Evolutionary conservation across 2,329 filamentous ascomycete species (phyloP).

Genomic region (Polytolypa hystricis): DNA sequence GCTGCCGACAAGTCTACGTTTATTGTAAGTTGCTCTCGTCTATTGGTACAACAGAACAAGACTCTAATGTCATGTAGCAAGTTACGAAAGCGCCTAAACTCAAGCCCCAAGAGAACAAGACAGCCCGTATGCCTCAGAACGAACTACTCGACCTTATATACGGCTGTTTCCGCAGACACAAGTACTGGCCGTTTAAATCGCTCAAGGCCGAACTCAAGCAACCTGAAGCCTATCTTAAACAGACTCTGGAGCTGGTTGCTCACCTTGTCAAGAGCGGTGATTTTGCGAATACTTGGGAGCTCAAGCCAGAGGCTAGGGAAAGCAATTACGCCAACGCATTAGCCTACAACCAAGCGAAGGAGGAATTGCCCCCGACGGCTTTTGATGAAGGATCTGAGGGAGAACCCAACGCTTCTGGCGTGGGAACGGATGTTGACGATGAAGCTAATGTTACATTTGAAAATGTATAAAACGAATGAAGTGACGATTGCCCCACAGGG

Average conservation of each 20-base stretch:
- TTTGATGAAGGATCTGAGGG: constrained; percentile 43
- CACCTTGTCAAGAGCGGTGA: constrained; percentile 70
- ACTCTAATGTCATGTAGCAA: constrained; percentile 22
- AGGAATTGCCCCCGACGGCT: constrained; percentile 38
- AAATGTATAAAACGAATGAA: constrained; percentile 58
- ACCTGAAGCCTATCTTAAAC: constrained; percentile 85
- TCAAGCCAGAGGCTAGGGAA: constrained; percentile 59
- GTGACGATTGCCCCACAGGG: no score
- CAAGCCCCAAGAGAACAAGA: constrained; percentile 62
- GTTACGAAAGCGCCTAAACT: constrained; percentile 42
- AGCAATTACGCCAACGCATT: constrained; percentile 36
- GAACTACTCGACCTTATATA: constrained; percentile 80
- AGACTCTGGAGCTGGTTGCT: constrained; percentile 72
- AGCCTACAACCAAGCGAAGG: constrained; percentile 38
- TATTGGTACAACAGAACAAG: constrained; percentile 3
- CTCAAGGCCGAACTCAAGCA: constrained; percentile 69
- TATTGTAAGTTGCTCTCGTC: constrained; percentile 26
- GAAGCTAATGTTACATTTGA: constrained; percentile 67
- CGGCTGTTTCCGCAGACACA: constrained; percentile 69
- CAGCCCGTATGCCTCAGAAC: constrained; percentile 78
- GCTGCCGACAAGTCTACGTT: constrained; percentile 31
- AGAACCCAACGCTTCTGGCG: constrained; percentile 36
- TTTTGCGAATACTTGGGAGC: constrained; percentile 75
- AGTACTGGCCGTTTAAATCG: constrained; percentile 88
- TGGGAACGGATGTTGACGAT: constrained; percentile 49